Percentiles rank a stretch among this genome's conserved stretches.
phyloP scores from a whole-genome alignment of 1,284 basidiomycete species.

The Microbotryum lychnidis-dioicae region DNA sequence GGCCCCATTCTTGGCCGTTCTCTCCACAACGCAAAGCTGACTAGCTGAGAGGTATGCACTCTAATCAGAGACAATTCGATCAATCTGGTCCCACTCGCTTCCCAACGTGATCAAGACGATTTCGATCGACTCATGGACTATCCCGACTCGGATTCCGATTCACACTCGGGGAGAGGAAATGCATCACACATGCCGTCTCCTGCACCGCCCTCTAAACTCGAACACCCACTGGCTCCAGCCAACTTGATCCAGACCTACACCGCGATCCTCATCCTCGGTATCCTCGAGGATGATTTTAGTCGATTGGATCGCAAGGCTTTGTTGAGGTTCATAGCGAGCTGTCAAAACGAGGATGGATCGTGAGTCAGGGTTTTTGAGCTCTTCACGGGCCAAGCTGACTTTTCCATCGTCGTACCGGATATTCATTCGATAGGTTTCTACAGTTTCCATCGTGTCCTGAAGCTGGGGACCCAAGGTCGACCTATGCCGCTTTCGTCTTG shows the following conservation, averaged over 20 bases:
- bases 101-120: neutral
- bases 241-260: conserved; percentile 92
- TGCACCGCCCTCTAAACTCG: neutral
- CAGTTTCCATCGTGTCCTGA: conserved; percentile 54
- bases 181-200: neutral
- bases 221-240: conserved; percentile 48
- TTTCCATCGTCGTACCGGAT: neutral
- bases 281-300: conserved; percentile 70
- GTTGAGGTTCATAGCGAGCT: conserved; percentile 54
- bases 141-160: neutral
- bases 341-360: conserved; percentile 76
- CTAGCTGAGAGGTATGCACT: too few species aligned
- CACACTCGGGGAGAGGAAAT: neutral
- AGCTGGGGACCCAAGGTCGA: conserved; percentile 69
- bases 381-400: neutral
- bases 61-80: neutral
- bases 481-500: conserved; percentile 81
- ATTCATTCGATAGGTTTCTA: conserved; percentile 54
- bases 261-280: conserved; percentile 66
- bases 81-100: neutral
- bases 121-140: conserved; percentile 6
- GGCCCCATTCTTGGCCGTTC: neutral
- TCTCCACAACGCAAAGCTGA: neutral
- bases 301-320: conserved; percentile 59
- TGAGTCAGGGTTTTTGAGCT: conserved; percentile 37